These are phyloP conservation scores for Dothistroma pini DNA, from an alignment of 2,329 filamentous ascomycete species.

Conservation along the genomic window DNA sequence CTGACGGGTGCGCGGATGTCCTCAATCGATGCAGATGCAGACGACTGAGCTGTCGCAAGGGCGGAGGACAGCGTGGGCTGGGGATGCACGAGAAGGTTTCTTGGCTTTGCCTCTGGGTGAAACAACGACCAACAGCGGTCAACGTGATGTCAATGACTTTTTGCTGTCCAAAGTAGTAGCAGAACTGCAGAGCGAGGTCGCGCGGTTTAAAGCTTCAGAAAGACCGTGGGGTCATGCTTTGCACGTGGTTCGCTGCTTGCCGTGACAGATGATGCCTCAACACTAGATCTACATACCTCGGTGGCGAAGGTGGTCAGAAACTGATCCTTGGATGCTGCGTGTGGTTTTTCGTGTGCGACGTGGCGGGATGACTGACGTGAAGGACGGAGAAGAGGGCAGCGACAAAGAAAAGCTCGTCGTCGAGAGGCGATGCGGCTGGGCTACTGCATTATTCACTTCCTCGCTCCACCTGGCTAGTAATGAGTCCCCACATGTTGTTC, in stretches of 20 bases:
- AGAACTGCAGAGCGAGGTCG: background rate
- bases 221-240: background rate
- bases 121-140: slow-evolving; percentile 16
- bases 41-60: slow-evolving; percentile 9
- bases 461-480: background rate
- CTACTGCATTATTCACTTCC: background rate
- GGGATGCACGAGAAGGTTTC: slow-evolving; percentile 11
- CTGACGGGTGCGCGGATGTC: background rate
- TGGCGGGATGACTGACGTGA: background rate
- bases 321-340: background rate
- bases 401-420: background rate
- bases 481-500: background rate
- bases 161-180: background rate
- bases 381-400: background rate
- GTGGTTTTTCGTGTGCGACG: background rate
- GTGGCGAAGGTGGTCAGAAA: background rate
- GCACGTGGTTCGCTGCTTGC: background rate
- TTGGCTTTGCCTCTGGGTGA: slow-evolving; percentile 11
- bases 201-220: background rate
- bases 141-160: slow-evolving; percentile 5
- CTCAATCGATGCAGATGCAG: background rate
- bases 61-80: background rate
- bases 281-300: background rate
- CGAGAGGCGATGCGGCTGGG: background rate
- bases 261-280: background rate